phyloP scores from a whole-genome alignment of 1,284 basidiomycete species.

The Cutaneotrichosporon sp. region DNA sequence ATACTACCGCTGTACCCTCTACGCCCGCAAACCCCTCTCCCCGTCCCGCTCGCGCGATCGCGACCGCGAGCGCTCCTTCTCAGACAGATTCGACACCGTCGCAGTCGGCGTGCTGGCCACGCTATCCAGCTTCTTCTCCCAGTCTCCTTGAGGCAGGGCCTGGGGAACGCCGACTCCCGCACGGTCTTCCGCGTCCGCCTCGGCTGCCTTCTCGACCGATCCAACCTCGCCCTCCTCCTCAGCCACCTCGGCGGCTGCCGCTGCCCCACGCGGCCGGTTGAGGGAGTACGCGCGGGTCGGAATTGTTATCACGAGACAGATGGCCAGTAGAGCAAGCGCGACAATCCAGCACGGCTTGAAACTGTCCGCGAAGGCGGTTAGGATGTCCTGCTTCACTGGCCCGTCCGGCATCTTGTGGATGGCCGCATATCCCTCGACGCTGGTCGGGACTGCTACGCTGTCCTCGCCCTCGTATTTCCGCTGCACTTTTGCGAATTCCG shows the following conservation, averaged over 20 bases:
- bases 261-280: background rate
- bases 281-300: conserved; percentile 15
- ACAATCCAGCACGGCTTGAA: conserved; percentile 24
- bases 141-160: background rate
- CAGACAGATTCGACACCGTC: background rate
- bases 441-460: conserved; percentile 28
- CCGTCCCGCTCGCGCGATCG: background rate
- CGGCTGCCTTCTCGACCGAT: background rate
- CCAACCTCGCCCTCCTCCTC: conserved; percentile 34
- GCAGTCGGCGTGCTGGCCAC: background rate
- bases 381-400: conserved; percentile 19
- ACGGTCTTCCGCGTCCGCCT: background rate
- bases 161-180: too few species aligned
- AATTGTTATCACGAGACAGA: conserved; percentile 11
- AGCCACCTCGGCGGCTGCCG: background rate
- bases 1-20: too few species aligned
- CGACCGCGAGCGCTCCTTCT: background rate
- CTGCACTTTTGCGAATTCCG: conserved; percentile 27
- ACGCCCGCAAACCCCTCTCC: too few species aligned
- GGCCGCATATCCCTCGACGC: conserved; percentile 30
- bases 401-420: conserved; percentile 36
- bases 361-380: conserved; percentile 39
- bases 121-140: background rate
- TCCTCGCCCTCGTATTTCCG: conserved; percentile 33
- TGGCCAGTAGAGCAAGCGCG: conserved; percentile 1